Conservation (phyloP, 2,329 filamentous ascomycete genomes). For the Arthrocladium fulminans region DNA sequence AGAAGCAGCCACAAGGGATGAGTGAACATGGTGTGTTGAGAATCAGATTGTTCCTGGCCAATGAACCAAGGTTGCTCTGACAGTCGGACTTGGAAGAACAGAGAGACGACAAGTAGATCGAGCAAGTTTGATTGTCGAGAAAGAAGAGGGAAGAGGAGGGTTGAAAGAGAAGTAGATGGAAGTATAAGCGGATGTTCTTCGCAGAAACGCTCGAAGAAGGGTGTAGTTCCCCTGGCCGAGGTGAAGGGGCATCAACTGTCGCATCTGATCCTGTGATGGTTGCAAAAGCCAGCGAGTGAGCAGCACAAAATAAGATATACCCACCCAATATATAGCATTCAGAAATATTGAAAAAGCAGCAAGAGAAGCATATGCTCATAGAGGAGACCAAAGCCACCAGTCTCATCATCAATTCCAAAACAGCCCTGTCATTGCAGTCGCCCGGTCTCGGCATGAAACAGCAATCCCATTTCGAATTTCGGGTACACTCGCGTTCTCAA, state of each 20-base stretch:
- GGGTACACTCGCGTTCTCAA: conserved; percentile 1
- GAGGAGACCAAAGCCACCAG: background rate
- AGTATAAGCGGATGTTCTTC: too few species aligned
- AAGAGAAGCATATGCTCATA: background rate
- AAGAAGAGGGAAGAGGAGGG: background rate
- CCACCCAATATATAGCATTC: background rate
- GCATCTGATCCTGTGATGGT: background rate
- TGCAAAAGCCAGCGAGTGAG: background rate
- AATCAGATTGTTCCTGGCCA: background rate
- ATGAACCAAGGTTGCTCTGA: background rate
- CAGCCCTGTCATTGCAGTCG: background rate
- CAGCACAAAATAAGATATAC: background rate
- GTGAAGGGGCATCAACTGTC: background rate
- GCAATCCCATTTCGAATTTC: background rate
- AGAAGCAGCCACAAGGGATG: conserved; percentile 3
- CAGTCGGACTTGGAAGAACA: background rate
- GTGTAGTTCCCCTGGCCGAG: background rate
- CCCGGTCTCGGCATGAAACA: conserved; percentile 3
- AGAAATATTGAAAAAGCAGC: background rate
- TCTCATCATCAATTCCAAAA: conserved; percentile 4
- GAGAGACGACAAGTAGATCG: background rate
- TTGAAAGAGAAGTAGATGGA: background rate
- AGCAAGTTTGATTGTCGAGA: background rate
- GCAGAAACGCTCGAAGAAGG: too few species aligned
- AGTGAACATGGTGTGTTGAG: background rate